Evolutionary conservation across 768 basidiomycete species (phyloP).

Genomic region (Heimioporus sp.): DNA sequence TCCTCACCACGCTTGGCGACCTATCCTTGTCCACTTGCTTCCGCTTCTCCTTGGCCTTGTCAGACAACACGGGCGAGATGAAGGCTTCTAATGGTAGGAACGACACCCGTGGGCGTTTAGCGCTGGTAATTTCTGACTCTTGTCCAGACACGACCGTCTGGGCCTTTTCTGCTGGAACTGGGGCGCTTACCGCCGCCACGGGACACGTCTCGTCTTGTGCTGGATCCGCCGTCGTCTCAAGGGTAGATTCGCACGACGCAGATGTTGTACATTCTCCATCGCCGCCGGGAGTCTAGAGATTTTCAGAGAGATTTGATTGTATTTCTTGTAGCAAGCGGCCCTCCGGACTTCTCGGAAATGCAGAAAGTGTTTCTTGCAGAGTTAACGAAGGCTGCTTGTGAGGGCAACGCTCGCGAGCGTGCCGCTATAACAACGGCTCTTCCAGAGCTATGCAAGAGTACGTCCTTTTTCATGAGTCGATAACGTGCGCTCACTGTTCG

Average conservation of each 20-base stretch:
- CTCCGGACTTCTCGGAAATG: too few relatives aligned
- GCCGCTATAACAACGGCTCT: conserved; percentile 20
- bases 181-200: too few relatives aligned
- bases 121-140: not conserved
- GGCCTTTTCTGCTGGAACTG: too few relatives aligned
- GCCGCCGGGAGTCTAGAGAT: not conserved
- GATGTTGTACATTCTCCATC: not conserved
- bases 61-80: conserved; percentile 15
- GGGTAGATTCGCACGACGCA: too few relatives aligned
- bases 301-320: too few relatives aligned
- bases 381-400: too few relatives aligned
- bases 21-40: too few relatives aligned
- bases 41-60: too few relatives aligned
- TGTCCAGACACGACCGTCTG: too few relatives aligned
- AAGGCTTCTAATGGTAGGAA: conserved; percentile 18
- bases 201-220: not conserved
- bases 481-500: not conserved
- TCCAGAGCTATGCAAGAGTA: conserved; percentile 19
- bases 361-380: too few relatives aligned
- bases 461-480: not conserved
- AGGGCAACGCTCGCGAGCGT: conserved; percentile 1
- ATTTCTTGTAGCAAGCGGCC: too few relatives aligned
- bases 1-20: not conserved
- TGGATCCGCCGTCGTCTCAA: too few relatives aligned
- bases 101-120: not conserved